phyloP scores from a whole-genome alignment of 352 stramenopile genomes.

The Globisporangium solare region DNA sequence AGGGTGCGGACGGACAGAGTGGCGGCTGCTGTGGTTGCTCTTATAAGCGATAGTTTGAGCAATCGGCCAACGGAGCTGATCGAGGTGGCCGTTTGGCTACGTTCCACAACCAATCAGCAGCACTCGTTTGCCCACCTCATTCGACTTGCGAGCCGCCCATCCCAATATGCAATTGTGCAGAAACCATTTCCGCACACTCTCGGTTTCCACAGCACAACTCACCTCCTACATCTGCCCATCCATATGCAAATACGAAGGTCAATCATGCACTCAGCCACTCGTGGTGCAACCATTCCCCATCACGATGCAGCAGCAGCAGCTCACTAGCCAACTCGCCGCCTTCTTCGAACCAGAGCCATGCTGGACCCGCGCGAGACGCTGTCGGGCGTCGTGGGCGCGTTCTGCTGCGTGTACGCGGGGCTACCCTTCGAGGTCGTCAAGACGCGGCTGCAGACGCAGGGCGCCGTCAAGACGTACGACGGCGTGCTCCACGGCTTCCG shows the following conservation, averaged over 20 bases:
- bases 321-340: too few species aligned
- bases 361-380: constrained; percentile 74
- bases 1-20: too few species aligned
- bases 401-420: constrained; percentile 79
- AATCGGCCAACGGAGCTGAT: not conserved
- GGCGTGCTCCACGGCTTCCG: constrained; percentile 62
- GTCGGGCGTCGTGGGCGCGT: constrained; percentile 68
- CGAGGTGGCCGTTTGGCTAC: not conserved
- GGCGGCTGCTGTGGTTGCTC: too few species aligned
- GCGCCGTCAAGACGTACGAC: constrained; percentile 48
- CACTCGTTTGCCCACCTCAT: not conserved
- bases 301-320: too few species aligned
- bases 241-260: too few species aligned
- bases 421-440: constrained; percentile 89
- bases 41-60: not conserved
- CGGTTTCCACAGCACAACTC: too few species aligned
- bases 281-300: too few species aligned
- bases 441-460: constrained; percentile 79
- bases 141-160: not conserved
- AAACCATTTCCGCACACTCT: too few species aligned
- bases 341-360: too few species aligned
- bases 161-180: too few species aligned
- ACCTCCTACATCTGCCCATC: too few species aligned
- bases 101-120: not conserved
- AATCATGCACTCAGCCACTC: too few species aligned